Evolutionary conservation across 2,329 filamentous ascomycete genomes (phyloP), one percentile per base, ranked within the genome.

Genomic region (Penicillium sp.): DNA sequence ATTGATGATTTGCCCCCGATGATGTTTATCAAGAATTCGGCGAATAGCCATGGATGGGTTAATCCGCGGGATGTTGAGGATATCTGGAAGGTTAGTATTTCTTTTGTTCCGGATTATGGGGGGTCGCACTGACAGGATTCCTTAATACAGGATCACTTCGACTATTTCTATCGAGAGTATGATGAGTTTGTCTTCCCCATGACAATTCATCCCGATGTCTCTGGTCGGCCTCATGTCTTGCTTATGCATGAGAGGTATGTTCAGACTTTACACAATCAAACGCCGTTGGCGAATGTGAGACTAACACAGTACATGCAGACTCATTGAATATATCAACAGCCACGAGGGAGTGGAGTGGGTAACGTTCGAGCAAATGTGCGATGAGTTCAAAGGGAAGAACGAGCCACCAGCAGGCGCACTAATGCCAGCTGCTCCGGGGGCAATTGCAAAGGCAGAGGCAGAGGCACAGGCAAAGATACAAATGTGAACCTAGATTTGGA

Each of bases 131-230:
- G 2, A 46, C 17, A 5, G 6, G 1, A 1, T 27, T 12, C 5
- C 3, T 45, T 19, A 2, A 29, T 29, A 29, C 67, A 90, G 67
- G 83, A 86, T 60, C 79, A 83, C 54, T 85, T 86, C 58, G 80
- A 84, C 62, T 86, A 90, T 72, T 90, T 89, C 67, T 91, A 91
- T 69, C 80, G 87, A 42, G 87, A 91, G 71, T 88, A 90, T 61
- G 87, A 91, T 65, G 86, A 89, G 64, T 91, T 91, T 62, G 84
- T 90, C 49, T 91, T 91, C 66, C 88, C 89, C 0, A 88, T 91
- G 70, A 90, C 88, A 0, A 87, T 91, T 33, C 89, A 91, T 71
- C 89, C 89, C 0, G 88, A 91, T 67, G 86, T 89, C 0, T 86
- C 83, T 1, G 89, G 89, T 0, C 78, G 88, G n/a, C 89, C 89